These are phyloP conservation scores for Exobasidium cylindrosporum DNA, from an alignment of 1,284 basidiomycete genomes.

Conservation along the genomic window DNA sequence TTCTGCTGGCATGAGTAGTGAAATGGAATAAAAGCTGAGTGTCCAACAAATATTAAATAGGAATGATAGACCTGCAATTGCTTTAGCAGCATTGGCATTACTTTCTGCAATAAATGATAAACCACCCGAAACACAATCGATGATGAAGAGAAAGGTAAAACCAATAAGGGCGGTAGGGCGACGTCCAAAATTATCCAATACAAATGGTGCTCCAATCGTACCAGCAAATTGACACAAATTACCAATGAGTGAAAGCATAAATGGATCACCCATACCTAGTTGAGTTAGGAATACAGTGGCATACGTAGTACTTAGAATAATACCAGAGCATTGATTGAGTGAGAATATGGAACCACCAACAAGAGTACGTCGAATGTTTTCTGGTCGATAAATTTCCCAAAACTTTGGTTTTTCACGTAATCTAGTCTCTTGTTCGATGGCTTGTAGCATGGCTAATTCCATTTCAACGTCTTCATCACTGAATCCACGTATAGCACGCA, in stretches of 20 bases:
- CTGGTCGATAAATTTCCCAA: conserved; percentile 35
- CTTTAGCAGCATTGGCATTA: conserved; percentile 12
- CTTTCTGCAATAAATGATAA: conserved; percentile 27
- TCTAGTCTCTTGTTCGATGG: conserved; percentile 28
- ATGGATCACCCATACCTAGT: conserved; percentile 33
- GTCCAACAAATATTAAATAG: conserved; percentile 46
- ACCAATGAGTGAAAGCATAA: conserved; percentile 34
- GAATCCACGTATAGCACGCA: conserved; percentile 28
- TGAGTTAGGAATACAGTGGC: conserved; percentile 39
- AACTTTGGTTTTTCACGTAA: conserved; percentile 27
- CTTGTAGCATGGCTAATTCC: conserved; percentile 29
- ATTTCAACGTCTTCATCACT: conserved; percentile 30
- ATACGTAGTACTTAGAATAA: conserved; percentile 42
- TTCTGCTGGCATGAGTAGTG: conserved; percentile 41
- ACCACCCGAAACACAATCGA: conserved; percentile 32
- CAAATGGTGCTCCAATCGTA: conserved; percentile 33
- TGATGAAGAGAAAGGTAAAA: conserved; percentile 30
- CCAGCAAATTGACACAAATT: conserved; percentile 32
- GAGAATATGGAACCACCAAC: conserved; percentile 42
- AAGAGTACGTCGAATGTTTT: conserved; percentile 33
- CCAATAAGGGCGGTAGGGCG: conserved; percentile 33
- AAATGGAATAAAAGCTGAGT: conserved; percentile 41
- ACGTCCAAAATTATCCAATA: conserved; percentile 36
- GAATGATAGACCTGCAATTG: conserved; percentile 38
- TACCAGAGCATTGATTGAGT: conserved; percentile 42